Evolutionary conservation across 148 eudicot genomes (phyloP).

Genomic region (Vaccinium myrtillus): DNA sequence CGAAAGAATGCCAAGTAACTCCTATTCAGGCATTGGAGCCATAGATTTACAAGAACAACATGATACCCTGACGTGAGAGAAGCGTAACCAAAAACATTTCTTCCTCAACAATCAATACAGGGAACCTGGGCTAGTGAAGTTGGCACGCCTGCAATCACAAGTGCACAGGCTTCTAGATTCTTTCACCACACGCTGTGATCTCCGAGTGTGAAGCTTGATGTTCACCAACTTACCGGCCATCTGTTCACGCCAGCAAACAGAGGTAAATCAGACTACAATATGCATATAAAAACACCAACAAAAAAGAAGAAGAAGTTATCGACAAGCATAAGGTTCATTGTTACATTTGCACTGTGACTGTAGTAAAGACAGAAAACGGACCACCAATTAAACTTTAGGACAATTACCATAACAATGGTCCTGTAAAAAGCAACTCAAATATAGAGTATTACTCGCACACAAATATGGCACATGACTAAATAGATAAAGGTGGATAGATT

Average conservation of each 20-base stretch:
- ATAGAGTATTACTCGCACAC: neutral
- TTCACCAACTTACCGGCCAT: constrained; percentile 90
- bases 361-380: neutral
- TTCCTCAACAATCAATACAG: constrained; percentile 7
- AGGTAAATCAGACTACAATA: neutral
- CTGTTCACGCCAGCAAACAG: constrained; percentile 37
- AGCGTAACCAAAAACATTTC: neutral
- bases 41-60: neutral
- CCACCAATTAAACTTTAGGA: neutral
- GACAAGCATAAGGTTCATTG: neutral
- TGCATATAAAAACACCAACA: neutral
- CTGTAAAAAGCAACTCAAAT: neutral
- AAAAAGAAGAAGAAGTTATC: neutral
- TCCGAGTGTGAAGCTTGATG: constrained; percentile 83
- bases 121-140: constrained; percentile 34
- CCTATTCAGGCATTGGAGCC: neutral
- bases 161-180: constrained; percentile 79
- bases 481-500: neutral
- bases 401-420: neutral
- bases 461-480: neutral
- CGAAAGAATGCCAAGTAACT: neutral
- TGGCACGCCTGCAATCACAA: constrained; percentile 71
- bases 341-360: neutral
- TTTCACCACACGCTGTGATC: constrained; percentile 78
- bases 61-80: neutral